Evolutionary conservation across 306 rosid species (phyloP), one percentile per base, ranked within the genome.

Genomic region (Cucurbita argyrosperma): DNA sequence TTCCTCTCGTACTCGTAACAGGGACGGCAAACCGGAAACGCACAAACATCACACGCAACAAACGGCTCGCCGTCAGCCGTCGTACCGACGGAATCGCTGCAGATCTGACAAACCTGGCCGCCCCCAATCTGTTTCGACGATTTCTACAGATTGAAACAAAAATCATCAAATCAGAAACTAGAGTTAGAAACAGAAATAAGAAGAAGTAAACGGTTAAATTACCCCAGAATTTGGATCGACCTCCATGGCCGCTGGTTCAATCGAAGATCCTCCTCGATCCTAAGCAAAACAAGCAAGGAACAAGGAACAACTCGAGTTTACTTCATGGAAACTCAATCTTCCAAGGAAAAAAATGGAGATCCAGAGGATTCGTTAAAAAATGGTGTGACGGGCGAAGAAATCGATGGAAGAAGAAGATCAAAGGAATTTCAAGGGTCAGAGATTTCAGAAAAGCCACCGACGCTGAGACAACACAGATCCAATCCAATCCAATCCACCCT

Each of bases 1-100:
- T 94, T 94, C 85, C 98, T 85, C 79, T 94, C 98, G 35, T 94
- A 94, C 83, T 94, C 98, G 74, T 94, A 94, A 82, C 98, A 94
- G 0, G 98, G 88, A 79, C 98, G 79, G 83, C 98, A 94, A 23
- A 94, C 98, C 49, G 98, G 98, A 78, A 94, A 94, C 14, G 92
- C 84, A 56, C 98, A 94, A 47, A 87, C 92, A 38, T 82, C 82
- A 60, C 98, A 94, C 5, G 98, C 98, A 75, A 78, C 80, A 78
- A 94, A 94, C 2, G 92, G 90, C 13, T 89, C 88, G 3, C 95
- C 94, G 60, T 84, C 84, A 42, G 81, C 85, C 43, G 90, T 82
- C 78, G 65, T 86, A 65, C 98, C 98, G 54, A 89, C 87, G 65
- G 71, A 86, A 77, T 94, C 98, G 74, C 98, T 88, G 71, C 98